Conservation (phyloP, 176 grass and related monocot genomes). For the Oryza brachyantha region DNA sequence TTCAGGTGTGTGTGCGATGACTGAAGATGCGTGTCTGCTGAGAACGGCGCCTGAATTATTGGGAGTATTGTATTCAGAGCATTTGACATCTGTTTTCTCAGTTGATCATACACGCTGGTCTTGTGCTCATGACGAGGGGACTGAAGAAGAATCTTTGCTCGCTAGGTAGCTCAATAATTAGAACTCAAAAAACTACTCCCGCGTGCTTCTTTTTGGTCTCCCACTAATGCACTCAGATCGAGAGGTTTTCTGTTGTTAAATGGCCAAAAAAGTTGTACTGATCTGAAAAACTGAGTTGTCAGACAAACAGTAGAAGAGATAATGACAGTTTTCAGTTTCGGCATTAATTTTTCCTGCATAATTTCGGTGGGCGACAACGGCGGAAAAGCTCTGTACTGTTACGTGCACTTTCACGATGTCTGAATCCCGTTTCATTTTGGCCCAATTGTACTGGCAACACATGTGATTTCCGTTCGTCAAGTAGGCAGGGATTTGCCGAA, state of each 20-base stretch:
- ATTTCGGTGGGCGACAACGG: neutral
- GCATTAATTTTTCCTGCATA: neutral
- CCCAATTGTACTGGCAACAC: neutral
- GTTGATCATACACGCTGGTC: conserved; percentile 1
- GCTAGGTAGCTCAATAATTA: neutral
- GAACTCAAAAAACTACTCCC: too few relatives aligned
- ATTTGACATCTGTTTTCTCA: conserved; percentile 28
- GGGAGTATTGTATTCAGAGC: neutral
- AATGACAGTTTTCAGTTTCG: neutral
- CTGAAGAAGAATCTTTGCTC: neutral
- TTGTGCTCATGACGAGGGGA: neutral
- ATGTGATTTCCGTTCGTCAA: conserved; percentile 36
- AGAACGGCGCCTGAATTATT: conserved; percentile 27
- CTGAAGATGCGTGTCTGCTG: neutral
- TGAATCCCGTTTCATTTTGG: conserved; percentile 1
- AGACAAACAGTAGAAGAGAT: neutral
- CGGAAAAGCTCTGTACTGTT: neutral
- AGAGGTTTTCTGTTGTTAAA: neutral
- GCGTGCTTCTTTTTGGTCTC: too few relatives aligned
- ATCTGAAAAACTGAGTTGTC: too few relatives aligned
- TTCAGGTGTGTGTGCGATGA: neutral
- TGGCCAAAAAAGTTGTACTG: neutral
- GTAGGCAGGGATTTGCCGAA: conserved; percentile 41
- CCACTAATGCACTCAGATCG: neutral
- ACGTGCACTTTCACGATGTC: neutral